Base-by-base conservation (phyloP, 176 grass and related monocot species). In the Rhynchospora pubera region DNA sequence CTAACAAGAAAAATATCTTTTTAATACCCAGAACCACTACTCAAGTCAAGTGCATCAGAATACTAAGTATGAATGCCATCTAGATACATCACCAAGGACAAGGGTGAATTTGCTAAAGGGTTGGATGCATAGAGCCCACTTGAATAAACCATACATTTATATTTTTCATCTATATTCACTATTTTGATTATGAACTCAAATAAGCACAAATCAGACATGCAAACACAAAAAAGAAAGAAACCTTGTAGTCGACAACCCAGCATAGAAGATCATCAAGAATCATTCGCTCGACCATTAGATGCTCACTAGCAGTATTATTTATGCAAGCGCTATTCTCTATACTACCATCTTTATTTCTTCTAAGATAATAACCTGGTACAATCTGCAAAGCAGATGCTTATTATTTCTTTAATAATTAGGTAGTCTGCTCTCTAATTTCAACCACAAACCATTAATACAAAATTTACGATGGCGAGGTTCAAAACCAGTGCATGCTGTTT, bases 221-320 rank as follows among this genome's bases (percentile, higher is more conserved):
- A 73, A 73, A 23, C 19, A 74, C 22, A 74, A 43, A 52, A 21
- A 78, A 60, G 45, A 73, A 16, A 64, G 13, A 90, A 84, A 94
- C 91, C 86, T 97, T 97, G 76, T 97, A 97, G 82, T 89, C 85
- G 14, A 94, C 85, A 66, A 86, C 88, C 94, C 94, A 97, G 75
- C 78, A 87, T 57, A 90, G 44, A 86, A 97, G 94, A 87, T 97
- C 94, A 78, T 97, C 94, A 30, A 97, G 84, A 26, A 97, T 97
- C 89, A 94, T 86, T 47, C 88, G 87, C 74, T 93, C 94, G 32
- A 94, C 90, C 94, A 97, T 97, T 79, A 97, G 88, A 83, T 97
- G 84, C 61, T 97, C 94, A 80, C 91, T 97, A 39, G 94, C 91
- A 72, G 94, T 97, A 92, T 97, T 92, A 83, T 97, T 97, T 68